phyloP scores from a whole-genome alignment of 805 yeast species.

The Grigorovia humatica region DNA sequence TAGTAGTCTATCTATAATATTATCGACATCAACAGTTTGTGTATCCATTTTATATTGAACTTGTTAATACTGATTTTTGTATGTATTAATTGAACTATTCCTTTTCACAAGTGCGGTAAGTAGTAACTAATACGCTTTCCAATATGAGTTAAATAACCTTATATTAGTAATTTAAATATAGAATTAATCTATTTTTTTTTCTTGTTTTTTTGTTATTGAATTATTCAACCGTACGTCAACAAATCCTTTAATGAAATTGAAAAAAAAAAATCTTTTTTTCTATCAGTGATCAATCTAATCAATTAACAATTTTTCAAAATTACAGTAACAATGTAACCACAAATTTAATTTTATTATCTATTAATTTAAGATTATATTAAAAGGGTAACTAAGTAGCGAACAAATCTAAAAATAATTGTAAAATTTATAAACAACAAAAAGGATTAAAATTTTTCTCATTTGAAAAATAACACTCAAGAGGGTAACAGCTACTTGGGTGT shows the following conservation, averaged over 20 bases:
- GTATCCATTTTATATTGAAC: constrained; percentile 29
- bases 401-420: background rate
- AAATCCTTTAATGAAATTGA: background rate
- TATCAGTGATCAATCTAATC: background rate
- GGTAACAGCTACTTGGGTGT: background rate
- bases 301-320: background rate
- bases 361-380: no score
- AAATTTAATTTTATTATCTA: no score
- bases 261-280: no score
- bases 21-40: constrained; percentile 88
- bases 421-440: background rate
- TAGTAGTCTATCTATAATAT: constrained; percentile 89
- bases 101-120: background rate
- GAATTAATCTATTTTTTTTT: background rate
- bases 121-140: background rate
- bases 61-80: constrained; percentile 1
- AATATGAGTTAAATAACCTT: background rate
- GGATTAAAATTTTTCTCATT: background rate
- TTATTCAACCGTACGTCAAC: background rate
- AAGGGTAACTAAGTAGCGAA: background rate
- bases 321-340: background rate
- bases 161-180: no score
- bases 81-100: background rate
- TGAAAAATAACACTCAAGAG: background rate
- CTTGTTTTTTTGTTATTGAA: background rate